Base-by-base conservation (phyloP, 2,329 filamentous ascomycete genomes). In the Chalaropsis thielavioides region DNA sequence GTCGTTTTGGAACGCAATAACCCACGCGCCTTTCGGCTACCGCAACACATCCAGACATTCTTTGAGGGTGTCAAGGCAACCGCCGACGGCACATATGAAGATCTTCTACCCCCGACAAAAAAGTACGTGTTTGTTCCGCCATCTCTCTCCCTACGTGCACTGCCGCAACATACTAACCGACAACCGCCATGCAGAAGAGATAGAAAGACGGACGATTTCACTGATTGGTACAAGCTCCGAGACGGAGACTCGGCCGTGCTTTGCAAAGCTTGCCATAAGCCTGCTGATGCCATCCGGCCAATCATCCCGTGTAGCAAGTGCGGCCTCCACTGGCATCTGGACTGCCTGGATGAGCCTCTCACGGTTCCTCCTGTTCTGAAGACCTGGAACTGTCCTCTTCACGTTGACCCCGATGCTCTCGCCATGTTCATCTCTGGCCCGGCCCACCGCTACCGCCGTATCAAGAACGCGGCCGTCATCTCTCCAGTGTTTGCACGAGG, bases 231-330 rank as follows among this genome's bases (percentile, higher is more conserved):
- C 76, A 86, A 82, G 72, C 75, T 86, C 66, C 83, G 84, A 67
- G 88, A 92, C 70, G 76, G 75, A 66, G 89, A 95, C 69, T 87
- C 87, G 68, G 76, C 85, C 3, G 86, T 95, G 59, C 77, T 95
- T 61, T 97, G 92, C 76, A 84, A 87, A 72, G 77, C 78, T 56
- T 97, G 92, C 76, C 82, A 88, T 69, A 80, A 81, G 70, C 81
- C 86, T 35, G 83, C 86, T 58, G 77, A 82, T 22, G 75, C 77
- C 68, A 81, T 81, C 70, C 84, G 88, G 31, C 83, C 87, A 69
- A 91, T 97, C 70, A 87, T 96, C 69, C 85, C 88, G 58, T 99
- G 92, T 77, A 91, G 91, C 74, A 83, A 82, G 71, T 99, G 92
- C 75, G 80, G 83, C 13, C 81, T 90, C 41, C 82, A 86, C 72